Evolutionary conservation across 176 grass and related monocot species (phyloP).

Genomic region (Carex pumila): DNA sequence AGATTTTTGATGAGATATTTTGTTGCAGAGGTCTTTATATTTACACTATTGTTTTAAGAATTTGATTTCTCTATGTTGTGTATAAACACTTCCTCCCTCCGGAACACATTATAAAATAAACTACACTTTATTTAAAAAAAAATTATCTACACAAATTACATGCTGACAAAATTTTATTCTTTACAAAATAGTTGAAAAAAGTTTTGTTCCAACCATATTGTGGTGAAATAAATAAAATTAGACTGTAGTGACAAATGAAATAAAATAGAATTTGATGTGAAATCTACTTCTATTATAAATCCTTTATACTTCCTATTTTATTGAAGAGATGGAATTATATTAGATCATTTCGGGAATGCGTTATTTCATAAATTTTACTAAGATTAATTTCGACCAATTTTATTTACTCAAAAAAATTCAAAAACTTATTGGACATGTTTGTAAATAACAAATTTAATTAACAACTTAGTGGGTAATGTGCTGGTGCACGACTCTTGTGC

Average conservation of each 20-base stretch:
- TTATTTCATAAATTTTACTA: too few relatives aligned
- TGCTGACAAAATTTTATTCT: background rate
- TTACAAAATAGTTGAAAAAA: background rate
- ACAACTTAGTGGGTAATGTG: too few relatives aligned
- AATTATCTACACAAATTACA: background rate
- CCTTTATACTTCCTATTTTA: too few relatives aligned
- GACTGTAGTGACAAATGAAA: background rate
- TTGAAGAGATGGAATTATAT: too few relatives aligned
- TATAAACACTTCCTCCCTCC: background rate
- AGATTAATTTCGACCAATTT: too few relatives aligned
- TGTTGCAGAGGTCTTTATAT: background rate
- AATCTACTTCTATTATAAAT: background rate
- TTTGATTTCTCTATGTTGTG: background rate
- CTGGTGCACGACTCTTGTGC: too few relatives aligned
- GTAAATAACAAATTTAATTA: too few relatives aligned
- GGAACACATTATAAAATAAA: background rate
- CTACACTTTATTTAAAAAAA: background rate
- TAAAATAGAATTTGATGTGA: background rate
- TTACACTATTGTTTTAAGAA: background rate
- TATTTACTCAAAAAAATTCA: too few relatives aligned
- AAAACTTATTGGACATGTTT: too few relatives aligned
- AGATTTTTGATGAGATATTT: background rate
- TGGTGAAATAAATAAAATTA: background rate
- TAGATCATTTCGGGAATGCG: too few relatives aligned
- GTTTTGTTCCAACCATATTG: background rate